Evolutionary conservation across 192 early-diverging fungal genomes (phyloP), one percentile per base, ranked within the genome.

Genomic region (Paraglomus occultum): DNA sequence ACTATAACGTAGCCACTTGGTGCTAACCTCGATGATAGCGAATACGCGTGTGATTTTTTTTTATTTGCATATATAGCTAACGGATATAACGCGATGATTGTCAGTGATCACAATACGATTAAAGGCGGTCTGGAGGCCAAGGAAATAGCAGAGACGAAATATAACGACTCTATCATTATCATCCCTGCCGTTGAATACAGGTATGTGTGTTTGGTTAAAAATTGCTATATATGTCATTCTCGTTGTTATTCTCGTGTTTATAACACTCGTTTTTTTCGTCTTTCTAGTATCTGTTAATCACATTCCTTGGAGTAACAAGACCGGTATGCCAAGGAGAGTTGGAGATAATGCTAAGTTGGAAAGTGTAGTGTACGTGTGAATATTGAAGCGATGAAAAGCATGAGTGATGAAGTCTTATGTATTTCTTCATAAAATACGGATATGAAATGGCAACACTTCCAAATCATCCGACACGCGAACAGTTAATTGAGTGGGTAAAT

Each of bases 281-380:
- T n/a, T n/a, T n/a, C 62, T 91, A 18, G 90, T 87, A 0, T 87
- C 89, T 55, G 87, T 89, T 3, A 91, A 91, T 74, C 90, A 91
- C 70, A 89, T 91, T 54, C 90, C 90, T 0, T 91, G 90, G 90
- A 87, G 85, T 61, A 89, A 88, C 72, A 76, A 77, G 2, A 88
- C 85, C 39, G 78, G 82, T 82, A 74, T 53, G 48, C 38, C 12
- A 51, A 2, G 14, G 45, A 17, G 12, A 18, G n/a, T 6, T 6
- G 1, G 43, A 51, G 1, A 47, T 43, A n/a, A n/a, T n/a, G n/a
- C n/a, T n/a, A n/a, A n/a, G n/a, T n/a, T n/a, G n/a, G n/a, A n/a
- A n/a, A n/a, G n/a, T n/a, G n/a, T n/a, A n/a, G n/a, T n/a, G n/a
- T n/a, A n/a, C n/a, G n/a, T n/a, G n/a, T n/a, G n/a, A n/a, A n/a